phyloP scores from a whole-genome alignment of 208 protist genomes.

The Novymonas esmeraldas region DNA sequence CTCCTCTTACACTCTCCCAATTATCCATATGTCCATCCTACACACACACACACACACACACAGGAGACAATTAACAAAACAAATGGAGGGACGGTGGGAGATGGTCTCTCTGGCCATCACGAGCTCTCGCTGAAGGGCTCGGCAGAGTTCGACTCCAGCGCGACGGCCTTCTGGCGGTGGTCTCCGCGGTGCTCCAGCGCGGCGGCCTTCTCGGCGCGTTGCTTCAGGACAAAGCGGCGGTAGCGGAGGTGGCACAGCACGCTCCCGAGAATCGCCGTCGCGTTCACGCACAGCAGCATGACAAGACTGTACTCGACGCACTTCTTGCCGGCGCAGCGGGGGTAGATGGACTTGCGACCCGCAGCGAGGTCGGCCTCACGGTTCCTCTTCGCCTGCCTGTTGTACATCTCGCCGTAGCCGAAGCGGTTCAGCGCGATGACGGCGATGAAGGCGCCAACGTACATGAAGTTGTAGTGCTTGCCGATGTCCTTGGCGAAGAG shows the following conservation, averaged over 20 bases:
- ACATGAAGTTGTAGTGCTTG: constrained; percentile 82
- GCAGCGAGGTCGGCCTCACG: constrained; percentile 21
- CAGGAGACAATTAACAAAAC: too few relatives aligned
- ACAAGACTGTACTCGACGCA: constrained; percentile 48
- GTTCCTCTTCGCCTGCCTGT: constrained; percentile 43
- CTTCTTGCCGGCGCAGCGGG: constrained; percentile 39
- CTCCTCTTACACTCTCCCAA: too few relatives aligned
- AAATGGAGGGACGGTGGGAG: too few relatives aligned
- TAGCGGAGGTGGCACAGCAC: constrained; percentile 57
- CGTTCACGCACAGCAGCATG: constrained; percentile 56
- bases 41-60: too few relatives aligned
- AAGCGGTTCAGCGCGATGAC: constrained; percentile 69
- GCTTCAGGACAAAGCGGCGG: constrained; percentile 36
- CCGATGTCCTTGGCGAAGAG: constrained; percentile 69
- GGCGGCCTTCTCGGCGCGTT: constrained; percentile 17
- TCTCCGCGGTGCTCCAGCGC: not conserved
- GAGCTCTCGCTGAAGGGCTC: too few relatives aligned
- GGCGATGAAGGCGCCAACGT: constrained; percentile 49
- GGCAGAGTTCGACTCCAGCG: too few relatives aligned
- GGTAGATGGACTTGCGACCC: constrained; percentile 31
- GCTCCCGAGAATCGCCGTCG: constrained; percentile 40
- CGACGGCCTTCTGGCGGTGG: too few relatives aligned
- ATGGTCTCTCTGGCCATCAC: too few relatives aligned
- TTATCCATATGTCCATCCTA: too few relatives aligned
- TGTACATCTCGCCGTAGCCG: constrained; percentile 67